Base-by-base conservation (phyloP, 1,139 yeast genomes). In the Suhomyces kunorum region DNA sequence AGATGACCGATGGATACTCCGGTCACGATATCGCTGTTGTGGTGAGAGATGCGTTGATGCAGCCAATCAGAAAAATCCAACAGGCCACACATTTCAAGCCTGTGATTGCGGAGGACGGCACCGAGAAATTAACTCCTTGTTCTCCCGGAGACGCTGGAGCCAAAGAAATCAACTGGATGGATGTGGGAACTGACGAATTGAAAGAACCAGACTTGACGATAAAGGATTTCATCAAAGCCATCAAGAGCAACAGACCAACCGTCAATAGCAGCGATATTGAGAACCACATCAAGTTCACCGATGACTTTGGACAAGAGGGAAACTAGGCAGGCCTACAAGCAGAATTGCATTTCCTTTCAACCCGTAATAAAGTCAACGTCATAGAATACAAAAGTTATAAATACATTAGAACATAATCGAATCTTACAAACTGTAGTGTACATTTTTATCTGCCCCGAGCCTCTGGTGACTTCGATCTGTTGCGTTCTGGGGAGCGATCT, bases 21-120 rank as follows among this genome's bases (percentile, higher is more conserved):
- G 99, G 99, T 40, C 96, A 92, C 59, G 99, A 94, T 74, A 78
- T 94, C 28, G 94, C 98, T 0, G 97, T 92, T 30, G 95, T 90
- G 13, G 98, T 94, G 6, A 81, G 96, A 54, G 99, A 94, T 63
- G 98, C 98, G 0, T 71, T 94, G 49, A 94, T 94, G 98, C 95
- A 90, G 61, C 98, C 99, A 2, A 87, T 94, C 43, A 78, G 98
- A 54, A 89, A 89, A 59, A 89, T 94, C 48, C 98, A 92, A 63
- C 85, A 81, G 54, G 98, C 98, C 0, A 94, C 99, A 0, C 99
- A 94, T 68, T 94, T 94, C 68, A 87, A 85, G 56, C 72, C 75
- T 40, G 76, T 80, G 8, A 40, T 49, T 6, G 64, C 51, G 34
- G 71, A 64, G 29, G 66, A 68, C 36, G 68, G 67, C 18, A 49